Evolutionary conservation across 441 rosid species (phyloP), one percentile per base, ranked within the genome.

Genomic region (Aquilaria agallochum): DNA sequence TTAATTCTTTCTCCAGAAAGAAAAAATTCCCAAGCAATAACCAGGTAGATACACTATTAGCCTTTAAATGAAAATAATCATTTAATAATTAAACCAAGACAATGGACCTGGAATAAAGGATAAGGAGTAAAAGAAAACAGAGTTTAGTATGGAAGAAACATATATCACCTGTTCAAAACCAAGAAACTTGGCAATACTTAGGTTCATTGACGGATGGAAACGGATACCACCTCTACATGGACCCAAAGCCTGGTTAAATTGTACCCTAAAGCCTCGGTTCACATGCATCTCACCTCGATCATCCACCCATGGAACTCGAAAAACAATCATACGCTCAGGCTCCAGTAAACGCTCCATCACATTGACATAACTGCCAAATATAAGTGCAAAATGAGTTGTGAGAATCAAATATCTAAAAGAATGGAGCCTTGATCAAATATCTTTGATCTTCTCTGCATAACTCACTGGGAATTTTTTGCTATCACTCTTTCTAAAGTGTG

Each of bases 401-500:
- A 30, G 50, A 66, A 44, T 58, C 42, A 61, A 60, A 36, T 44
- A n/a, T 31, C 31, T 15, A 10, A 53, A 14, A 69, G 55, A 58
- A 71, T 48, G 64, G 73, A 65, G 60, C 53, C 34, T 51, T 72
- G 71, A 64, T 63, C 45, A 67, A 49, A 63, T 69, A 57, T 5
- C 68, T 12, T 59, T 57, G 34, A 52, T 67, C 54, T 53, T 60
- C 50, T 20, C 15, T 56, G 11, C 60, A 55, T 31, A 73, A 84
- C 99, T 89, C 83, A 95, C 99, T 86, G 90, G 52, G 96, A 65
- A 81, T 95, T 92, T 73, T 95, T 95, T 10, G 97, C 97, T 60
- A 95, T 92, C 60, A 95, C 97, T 81, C 97, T 92, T 77, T 95
- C 99, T 78, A 95, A 82, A 75, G 96, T 98, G 78, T 89, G 99